These are phyloP conservation scores for Parasitella parasitica DNA, from an alignment of 371 early-diverging fungal genomes.

Conservation along the genomic window DNA sequence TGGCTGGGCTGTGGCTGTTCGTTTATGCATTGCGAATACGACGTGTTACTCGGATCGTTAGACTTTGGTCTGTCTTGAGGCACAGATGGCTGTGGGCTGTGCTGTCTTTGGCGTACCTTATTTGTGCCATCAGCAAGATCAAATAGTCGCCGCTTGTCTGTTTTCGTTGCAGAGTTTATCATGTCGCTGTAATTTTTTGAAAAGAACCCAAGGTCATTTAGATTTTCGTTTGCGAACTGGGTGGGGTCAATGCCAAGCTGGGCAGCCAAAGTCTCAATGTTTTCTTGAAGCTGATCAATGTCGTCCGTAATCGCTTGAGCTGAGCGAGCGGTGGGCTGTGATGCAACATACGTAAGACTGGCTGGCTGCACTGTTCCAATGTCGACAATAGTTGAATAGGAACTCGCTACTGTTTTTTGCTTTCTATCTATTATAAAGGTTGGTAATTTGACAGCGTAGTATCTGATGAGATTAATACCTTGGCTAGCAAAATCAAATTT, in stretches of 20 bases:
- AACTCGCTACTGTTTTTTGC: too few species aligned
- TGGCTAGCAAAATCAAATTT: too few species aligned
- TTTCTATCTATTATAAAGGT: too few species aligned
- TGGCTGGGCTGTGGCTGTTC: not conserved
- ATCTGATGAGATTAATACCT: too few species aligned
- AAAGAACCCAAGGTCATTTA: not conserved
- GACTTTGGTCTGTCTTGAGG: not conserved
- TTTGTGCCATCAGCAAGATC: not conserved
- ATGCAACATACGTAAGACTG: not conserved
- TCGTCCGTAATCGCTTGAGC: constrained; percentile 32
- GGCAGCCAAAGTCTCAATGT: constrained; percentile 31
- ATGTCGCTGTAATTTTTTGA: constrained; percentile 6
- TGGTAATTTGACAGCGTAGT: too few species aligned
- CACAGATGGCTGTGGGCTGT: not conserved
- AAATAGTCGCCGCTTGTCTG: not conserved
- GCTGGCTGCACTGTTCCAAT: not conserved
- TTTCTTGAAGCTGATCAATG: constrained; percentile 28
- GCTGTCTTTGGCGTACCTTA: not conserved
- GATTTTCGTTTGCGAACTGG: constrained; percentile 4
- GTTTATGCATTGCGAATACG: not conserved
- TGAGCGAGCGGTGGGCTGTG: constrained; percentile 10
- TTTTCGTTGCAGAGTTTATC: not conserved
- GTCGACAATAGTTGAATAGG: not conserved
- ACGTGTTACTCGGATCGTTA: not conserved
- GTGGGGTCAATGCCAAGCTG: constrained; percentile 29